These are phyloP conservation scores for Fragaria vesca DNA, from an alignment of 306 rosid species.

Conservation along the genomic window DNA sequence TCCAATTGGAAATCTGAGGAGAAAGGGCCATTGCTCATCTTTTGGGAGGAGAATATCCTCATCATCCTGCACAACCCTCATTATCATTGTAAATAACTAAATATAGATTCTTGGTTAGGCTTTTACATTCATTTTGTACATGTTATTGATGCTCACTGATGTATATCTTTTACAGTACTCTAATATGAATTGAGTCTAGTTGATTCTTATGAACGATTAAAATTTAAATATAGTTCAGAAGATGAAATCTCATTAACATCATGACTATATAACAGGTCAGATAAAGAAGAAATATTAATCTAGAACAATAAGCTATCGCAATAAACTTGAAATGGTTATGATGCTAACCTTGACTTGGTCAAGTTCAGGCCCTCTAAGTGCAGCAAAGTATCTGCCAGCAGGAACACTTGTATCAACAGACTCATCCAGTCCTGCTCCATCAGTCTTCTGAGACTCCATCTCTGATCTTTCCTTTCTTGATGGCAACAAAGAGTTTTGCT, in stretches of 20 bases:
- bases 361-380: conserved; percentile 89
- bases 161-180: neutral
- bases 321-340: neutral
- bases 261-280: no score
- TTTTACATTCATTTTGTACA: neutral
- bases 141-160: neutral
- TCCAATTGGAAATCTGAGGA: conserved; percentile 78
- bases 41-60: conserved; percentile 90
- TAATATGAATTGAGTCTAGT: neutral
- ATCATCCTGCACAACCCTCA: conserved; percentile 42
- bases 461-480: conserved; percentile 47
- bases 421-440: conserved; percentile 43
- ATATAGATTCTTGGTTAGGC: neutral
- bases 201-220: neutral
- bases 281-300: neutral
- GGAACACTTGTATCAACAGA: conserved; percentile 66
- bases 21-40: conserved; percentile 86
- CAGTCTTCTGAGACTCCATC: conserved; percentile 44
- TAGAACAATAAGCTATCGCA: neutral
- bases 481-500: conserved; percentile 73
- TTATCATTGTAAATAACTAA: neutral
- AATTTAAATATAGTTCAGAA: no score
- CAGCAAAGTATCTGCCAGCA: conserved; percentile 82
- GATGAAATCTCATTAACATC: no score
- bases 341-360: conserved; percentile 77